Base-by-base conservation (phyloP, 352 stramenopile genomes). In the Globisporangium spiculum region DNA sequence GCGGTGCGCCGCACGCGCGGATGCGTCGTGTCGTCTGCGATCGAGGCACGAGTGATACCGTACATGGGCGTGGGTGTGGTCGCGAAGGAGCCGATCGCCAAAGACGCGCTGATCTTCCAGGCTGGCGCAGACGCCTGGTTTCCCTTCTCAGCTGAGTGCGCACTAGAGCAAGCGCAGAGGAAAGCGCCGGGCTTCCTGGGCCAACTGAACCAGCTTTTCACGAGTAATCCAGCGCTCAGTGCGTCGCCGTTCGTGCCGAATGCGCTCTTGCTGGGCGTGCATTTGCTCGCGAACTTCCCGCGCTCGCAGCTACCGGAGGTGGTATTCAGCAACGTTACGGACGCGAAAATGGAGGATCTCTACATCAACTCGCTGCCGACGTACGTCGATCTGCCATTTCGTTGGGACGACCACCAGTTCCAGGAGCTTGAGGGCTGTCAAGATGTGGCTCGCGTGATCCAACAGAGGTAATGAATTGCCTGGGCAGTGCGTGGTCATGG, bases 71-170 rank as follows among this genome's bases (percentile, higher is more conserved):
- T 91, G 18, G 86, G 86, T 4, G 67, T 96, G 5, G 74, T 91
- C 18, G 86, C 83, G 27, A 74, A 67, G 9, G 74, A 83, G 27
- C 71, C 53, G 0, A 86, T 96, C 59, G 74, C 81, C 16, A 84
- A 83, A 38, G 83, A 90, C 60, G 65, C 78, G 54, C 65, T 92
- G 60, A 70, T 93, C 32, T 91, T 94, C 60, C 78, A 87, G 46
- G 81, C 86, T 8, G 75, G 74, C 1, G 67, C 73, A 0, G 81
- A 89, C 14, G 69, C 75, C 24, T 96, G 85, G 88, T 81, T 81
- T 30, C 82, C 87, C 3, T 89, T 94, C 66, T 96, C 88, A n/a
- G 80, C 88, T 20, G 80, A 91, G 57, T 77, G 58, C 63, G 88
- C 88, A 1, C 72, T 91, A 44, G 76, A 85, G 41, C 73, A 84